Evolutionary conservation across 768 basidiomycete species (phyloP).

Genomic region (Lactarius psammicola): DNA sequence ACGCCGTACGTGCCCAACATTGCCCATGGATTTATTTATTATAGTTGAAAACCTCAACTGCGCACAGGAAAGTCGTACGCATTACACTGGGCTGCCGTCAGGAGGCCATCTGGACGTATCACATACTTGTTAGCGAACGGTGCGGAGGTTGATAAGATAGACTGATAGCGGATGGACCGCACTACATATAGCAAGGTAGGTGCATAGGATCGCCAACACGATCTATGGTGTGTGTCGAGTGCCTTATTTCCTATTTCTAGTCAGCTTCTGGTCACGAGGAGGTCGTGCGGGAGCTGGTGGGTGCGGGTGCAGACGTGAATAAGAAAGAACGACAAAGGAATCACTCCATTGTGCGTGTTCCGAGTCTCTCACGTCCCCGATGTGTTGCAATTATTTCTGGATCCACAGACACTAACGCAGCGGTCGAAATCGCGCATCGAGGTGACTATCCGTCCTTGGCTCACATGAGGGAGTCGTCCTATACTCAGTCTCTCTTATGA

Average conservation of each 20-base stretch:
- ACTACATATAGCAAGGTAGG: conserved; percentile 74
- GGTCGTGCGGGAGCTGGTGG: conserved; percentile 71
- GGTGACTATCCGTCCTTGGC: conserved; percentile 33
- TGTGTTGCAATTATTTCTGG: conserved; percentile 23
- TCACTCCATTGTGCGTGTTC: conserved; percentile 70
- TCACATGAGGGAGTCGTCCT: neutral
- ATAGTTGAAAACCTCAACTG: neutral
- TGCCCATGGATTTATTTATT: neutral
- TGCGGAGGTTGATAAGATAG: conserved; percentile 64
- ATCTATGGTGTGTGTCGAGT: neutral
- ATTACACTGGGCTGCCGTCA: conserved; percentile 83
- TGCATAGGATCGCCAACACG: neutral
- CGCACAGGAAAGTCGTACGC: conserved; percentile 68
- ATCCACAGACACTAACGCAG: conserved; percentile 79
- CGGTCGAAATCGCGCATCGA: conserved; percentile 88
- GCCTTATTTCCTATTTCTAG: conserved; percentile 41
- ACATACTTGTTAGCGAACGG: conserved; percentile 68
- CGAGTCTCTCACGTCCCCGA: conserved; percentile 17
- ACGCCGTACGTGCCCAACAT: conserved; percentile 47
- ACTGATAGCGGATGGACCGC: conserved; percentile 74
- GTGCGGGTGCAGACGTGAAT: conserved; percentile 81
- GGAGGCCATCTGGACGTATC: conserved; percentile 67
- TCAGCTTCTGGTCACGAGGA: conserved; percentile 79
- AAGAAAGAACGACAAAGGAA: conserved; percentile 77
- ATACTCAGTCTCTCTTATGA: conserved; percentile 28